phyloP scores from a whole-genome alignment of 1,284 basidiomycete genomes.

The Wolfiporia cocos region DNA sequence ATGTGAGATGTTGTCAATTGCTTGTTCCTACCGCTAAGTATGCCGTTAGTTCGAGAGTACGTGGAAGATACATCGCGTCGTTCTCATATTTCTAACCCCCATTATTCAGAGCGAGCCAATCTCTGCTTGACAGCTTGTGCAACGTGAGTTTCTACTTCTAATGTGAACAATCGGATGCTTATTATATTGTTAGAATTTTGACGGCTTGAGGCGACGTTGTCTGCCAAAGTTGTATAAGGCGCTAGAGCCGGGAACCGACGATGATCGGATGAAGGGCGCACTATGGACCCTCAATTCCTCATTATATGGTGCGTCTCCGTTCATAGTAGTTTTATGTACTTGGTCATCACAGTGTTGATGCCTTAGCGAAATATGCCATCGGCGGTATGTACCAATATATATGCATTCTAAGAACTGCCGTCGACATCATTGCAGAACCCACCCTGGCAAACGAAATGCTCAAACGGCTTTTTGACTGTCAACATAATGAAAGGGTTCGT shows the following conservation, averaged over 20 bases:
- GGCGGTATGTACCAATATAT: slow-evolving; percentile 34
- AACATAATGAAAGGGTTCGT: slow-evolving; percentile 62
- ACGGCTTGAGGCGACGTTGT: slow-evolving; percentile 67
- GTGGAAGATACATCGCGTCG: slow-evolving; percentile 15
- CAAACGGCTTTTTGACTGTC: slow-evolving; percentile 50
- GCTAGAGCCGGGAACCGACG: slow-evolving; percentile 69
- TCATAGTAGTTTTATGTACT: no score
- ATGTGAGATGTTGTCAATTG: slow-evolving; percentile 15
- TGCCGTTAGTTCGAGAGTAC: slow-evolving; percentile 43
- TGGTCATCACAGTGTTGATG: no score
- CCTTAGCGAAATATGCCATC: slow-evolving; percentile 49
- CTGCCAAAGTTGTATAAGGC: slow-evolving; percentile 65
- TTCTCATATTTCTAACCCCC: background rate
- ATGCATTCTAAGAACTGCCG: background rate
- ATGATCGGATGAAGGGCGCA: slow-evolving; percentile 90
- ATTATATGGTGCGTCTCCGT: slow-evolving; percentile 40
- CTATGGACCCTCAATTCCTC: slow-evolving; percentile 76
- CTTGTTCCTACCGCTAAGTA: background rate
- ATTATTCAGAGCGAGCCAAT: slow-evolving; percentile 47
- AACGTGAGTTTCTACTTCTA: slow-evolving; percentile 31
- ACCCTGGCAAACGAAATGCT: slow-evolving; percentile 44
- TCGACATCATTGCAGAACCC: slow-evolving; percentile 30
- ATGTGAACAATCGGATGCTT: background rate
- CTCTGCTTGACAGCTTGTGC: slow-evolving; percentile 52
- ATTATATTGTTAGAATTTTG: slow-evolving; percentile 48